These are phyloP conservation scores for Sclerotinia subarctica DNA, from an alignment of 2,329 filamentous ascomycete species.

Conservation along the genomic window DNA sequence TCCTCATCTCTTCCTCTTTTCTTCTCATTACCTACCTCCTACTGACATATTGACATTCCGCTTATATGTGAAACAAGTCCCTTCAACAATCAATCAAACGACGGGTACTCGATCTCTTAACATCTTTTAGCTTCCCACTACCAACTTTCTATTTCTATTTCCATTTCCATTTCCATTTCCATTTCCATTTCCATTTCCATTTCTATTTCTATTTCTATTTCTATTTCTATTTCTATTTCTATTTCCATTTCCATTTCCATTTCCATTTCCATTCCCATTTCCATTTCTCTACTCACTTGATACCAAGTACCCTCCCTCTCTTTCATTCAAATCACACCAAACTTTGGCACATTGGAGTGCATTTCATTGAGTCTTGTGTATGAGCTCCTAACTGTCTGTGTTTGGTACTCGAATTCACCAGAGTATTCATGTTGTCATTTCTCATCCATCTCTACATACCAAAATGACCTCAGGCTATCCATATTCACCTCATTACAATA, in stretches of 20 bases:
- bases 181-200: neutral
- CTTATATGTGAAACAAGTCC: neutral
- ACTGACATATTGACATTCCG: neutral
- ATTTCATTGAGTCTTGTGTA: conserved; percentile 20
- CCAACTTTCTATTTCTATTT: neutral
- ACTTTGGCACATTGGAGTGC: conserved; percentile 3
- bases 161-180: neutral
- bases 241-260: neutral
- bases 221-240: neutral
- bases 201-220: neutral
- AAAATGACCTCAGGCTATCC: conserved; percentile 18
- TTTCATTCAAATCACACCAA: neutral
- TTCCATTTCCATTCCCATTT: neutral
- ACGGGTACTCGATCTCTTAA: neutral
- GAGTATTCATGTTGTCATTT: conserved; percentile 12
- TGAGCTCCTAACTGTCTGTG: neutral
- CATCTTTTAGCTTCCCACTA: neutral
- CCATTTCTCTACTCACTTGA: neutral
- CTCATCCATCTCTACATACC: conserved; percentile 21
- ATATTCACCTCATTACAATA: conserved; percentile 9
- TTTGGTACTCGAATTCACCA: conserved; percentile 13
- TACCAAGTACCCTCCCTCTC: neutral
- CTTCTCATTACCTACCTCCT: neutral
- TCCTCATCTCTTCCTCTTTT: neutral
- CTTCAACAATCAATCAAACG: neutral